Percentiles rank a stretch among this genome's conserved stretches.
Evolutionary conservation across 306 rosid genomes (phyloP).

Genomic region (Fagus sylvatica): DNA sequence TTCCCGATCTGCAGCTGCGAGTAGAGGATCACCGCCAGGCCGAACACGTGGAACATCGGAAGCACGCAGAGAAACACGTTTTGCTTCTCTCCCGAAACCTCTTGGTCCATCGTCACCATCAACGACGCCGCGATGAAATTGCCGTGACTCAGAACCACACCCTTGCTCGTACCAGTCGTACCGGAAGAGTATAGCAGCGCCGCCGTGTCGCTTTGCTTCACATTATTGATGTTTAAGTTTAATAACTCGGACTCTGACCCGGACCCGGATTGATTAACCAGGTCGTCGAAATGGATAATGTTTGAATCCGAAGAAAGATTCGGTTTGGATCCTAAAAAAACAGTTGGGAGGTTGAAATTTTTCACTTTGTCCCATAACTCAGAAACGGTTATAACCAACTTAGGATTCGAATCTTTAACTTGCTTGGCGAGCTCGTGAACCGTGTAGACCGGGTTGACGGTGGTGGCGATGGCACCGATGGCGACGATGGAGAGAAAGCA

Average conservation of each 20-base stretch:
- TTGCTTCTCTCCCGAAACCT: slow-evolving; percentile 28
- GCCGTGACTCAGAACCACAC: slow-evolving; percentile 67
- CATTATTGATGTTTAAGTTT: slow-evolving; percentile 17
- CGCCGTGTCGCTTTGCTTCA: slow-evolving; percentile 71
- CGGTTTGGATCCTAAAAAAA: slow-evolving; percentile 41
- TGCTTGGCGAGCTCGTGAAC: slow-evolving; percentile 65
- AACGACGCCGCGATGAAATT: slow-evolving; percentile 65
- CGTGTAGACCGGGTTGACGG: slow-evolving; percentile 74
- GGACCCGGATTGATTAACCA: slow-evolving; percentile 32
- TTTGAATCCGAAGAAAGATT: slow-evolving; percentile 1
- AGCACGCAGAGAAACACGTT: slow-evolving; percentile 59
- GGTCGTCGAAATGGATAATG: slow-evolving; percentile 38
- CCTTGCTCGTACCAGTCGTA: slow-evolving; percentile 83
- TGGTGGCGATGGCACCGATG: slow-evolving; percentile 70
- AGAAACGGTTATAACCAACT: slow-evolving; percentile 58
- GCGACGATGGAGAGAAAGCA: slow-evolving; percentile 60
- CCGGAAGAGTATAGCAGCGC: slow-evolving; percentile 84
- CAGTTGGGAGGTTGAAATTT: slow-evolving; percentile 49
- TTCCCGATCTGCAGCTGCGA: slow-evolving; percentile 62
- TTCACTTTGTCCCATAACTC: slow-evolving; percentile 64
- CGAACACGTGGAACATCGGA: slow-evolving; percentile 90
- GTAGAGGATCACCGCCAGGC: slow-evolving; percentile 50
- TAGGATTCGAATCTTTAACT: slow-evolving; percentile 67
- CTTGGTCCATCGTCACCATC: slow-evolving; percentile 67
- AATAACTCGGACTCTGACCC: slow-evolving; percentile 43